A percentile compares a stretch with the other conserved stretches of the same genome.
phyloP scores from a whole-genome alignment of 108 stramenopile species.

The Aurantiochytrium sp. region DNA sequence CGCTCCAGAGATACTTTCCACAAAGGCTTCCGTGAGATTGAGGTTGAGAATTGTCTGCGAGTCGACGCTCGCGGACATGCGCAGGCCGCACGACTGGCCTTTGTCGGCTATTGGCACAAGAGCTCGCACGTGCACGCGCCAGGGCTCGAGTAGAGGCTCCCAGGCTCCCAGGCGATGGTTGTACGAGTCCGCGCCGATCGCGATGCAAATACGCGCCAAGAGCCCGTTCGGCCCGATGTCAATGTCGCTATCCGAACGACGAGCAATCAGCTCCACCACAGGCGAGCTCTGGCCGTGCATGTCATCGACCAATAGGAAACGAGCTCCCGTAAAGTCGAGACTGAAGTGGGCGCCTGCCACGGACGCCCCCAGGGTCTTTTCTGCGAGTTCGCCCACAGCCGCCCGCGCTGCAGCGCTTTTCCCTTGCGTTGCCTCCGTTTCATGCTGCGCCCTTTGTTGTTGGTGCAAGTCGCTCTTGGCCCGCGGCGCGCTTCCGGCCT shows the following conservation, averaged over 20 bases:
- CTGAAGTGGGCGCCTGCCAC: background rate
- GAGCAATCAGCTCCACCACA: background rate
- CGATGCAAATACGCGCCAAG: background rate
- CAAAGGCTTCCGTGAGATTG: background rate
- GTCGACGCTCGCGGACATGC: background rate
- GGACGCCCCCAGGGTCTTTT: background rate
- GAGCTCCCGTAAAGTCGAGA: background rate
- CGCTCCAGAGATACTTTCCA: background rate
- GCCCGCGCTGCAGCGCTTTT: background rate
- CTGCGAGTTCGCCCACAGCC: background rate
- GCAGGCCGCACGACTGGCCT: background rate
- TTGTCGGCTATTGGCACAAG: background rate
- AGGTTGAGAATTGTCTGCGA: background rate
- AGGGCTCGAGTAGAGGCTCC: background rate
- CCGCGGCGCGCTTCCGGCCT: too few relatives aligned
- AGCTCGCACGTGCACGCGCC: background rate
- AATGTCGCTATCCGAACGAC: background rate
- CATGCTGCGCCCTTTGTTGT: background rate
- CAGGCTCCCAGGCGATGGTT: background rate
- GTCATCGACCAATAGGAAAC: background rate
- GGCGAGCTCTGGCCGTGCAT: background rate
- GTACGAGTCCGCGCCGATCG: background rate
- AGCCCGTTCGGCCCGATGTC: background rate
- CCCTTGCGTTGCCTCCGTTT: background rate
- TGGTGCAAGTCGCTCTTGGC: too few relatives aligned